Conservation (phyloP, 805 yeast genomes). For the Suhomyces sp. region DNA sequence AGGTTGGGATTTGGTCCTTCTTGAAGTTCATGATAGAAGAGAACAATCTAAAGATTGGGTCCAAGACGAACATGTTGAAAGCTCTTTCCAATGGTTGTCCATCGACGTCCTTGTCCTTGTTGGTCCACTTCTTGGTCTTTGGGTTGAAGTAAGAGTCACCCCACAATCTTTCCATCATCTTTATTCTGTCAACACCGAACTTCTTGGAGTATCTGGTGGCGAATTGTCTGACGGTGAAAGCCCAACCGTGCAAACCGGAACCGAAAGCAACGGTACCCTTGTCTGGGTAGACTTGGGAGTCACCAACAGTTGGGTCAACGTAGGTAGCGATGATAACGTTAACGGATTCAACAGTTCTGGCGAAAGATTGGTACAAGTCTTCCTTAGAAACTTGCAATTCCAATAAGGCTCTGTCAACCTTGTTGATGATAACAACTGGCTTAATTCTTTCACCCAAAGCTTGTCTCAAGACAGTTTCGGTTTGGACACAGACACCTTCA, state of each 20-base stretch:
- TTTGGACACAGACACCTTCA: constrained; percentile 99
- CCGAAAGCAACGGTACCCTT: constrained; percentile 99
- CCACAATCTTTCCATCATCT: constrained; percentile 99
- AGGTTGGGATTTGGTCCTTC: constrained; percentile 91
- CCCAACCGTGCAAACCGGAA: constrained; percentile 99
- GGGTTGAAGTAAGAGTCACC: constrained; percentile 99
- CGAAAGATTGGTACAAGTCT: constrained; percentile 96
- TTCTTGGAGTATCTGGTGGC: constrained; percentile 98
- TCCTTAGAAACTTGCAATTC: constrained; percentile 99
- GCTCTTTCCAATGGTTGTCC: constrained; percentile 98
- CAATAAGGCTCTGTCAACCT: constrained; percentile 98
- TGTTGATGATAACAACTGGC: constrained; percentile 98
- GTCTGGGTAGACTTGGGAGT: constrained; percentile 98
- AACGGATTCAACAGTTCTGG: constrained; percentile 99
- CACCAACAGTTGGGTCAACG: constrained; percentile 88
- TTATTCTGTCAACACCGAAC: constrained; percentile 96
- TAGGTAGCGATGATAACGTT: constrained; percentile 97
- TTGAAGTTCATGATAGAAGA: constrained; percentile 98
- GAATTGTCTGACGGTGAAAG: constrained; percentile 98
- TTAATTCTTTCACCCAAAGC: constrained; percentile 98
- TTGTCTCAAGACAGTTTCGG: constrained; percentile 99
- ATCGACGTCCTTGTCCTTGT: constrained; percentile 91
- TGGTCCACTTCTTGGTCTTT: constrained; percentile 99
- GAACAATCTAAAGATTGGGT: constrained; percentile 98
- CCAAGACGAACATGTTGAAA: constrained; percentile 98